Evolutionary conservation across 257 asterid genomes (phyloP).

Genomic region (Solanum stenotomum): DNA sequence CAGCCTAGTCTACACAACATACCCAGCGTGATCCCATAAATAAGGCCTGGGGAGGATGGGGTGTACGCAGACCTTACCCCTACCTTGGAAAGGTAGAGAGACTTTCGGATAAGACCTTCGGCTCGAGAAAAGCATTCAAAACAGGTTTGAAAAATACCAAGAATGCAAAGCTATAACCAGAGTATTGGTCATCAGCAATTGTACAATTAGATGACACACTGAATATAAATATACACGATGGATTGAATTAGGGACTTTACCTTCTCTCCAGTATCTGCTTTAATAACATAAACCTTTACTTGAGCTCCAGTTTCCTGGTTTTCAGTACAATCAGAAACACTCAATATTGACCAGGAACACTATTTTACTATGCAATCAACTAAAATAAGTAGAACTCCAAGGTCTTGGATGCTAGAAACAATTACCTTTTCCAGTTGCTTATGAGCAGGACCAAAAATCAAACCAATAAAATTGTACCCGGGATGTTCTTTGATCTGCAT

Average conservation of each 20-base stretch:
- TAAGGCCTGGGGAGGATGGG: background rate
- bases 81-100: background rate
- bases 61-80: background rate
- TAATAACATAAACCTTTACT: constrained; percentile 68
- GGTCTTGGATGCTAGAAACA: background rate
- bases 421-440: constrained; percentile 84
- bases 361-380: background rate
- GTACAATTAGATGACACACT: background rate
- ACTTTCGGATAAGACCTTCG: background rate
- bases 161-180: background rate
- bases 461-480: constrained; percentile 51
- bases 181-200: background rate
- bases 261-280: constrained; percentile 51
- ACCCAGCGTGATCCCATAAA: background rate
- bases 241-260: constrained; percentile 24
- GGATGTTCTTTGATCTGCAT: constrained; percentile 75
- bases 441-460: constrained; percentile 60
- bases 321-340: background rate
- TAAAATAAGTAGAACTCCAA: constrained; percentile 6
- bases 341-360: background rate
- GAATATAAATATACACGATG: background rate
- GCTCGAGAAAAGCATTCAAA: background rate
- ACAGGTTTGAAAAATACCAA: background rate
- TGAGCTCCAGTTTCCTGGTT: constrained; percentile 95
- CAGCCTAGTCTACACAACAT: background rate